These are phyloP conservation scores for Centella asiatica DNA, from an alignment of 129 eudicot species.

Conservation along the genomic window DNA sequence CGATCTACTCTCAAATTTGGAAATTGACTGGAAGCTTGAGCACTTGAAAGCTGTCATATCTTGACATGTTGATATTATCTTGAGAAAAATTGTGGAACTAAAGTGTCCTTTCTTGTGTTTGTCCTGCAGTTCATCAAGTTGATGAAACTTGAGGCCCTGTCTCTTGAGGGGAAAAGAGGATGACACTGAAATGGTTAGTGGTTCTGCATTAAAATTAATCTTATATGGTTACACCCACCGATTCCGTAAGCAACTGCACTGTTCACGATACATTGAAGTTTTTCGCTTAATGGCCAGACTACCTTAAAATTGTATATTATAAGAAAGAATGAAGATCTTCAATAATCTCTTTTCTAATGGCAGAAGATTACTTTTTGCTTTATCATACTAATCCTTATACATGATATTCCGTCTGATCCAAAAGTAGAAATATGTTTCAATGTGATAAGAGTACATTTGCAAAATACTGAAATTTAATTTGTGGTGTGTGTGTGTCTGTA, in stretches of 20 bases:
- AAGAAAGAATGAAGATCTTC: no score
- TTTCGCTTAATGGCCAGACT: no score
- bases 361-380: no score
- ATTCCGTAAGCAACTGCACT: no score
- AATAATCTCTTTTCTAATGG: no score
- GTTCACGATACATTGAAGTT: not conserved
- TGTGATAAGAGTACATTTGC: no score
- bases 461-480: no score
- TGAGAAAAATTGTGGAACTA: not conserved
- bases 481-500: no score
- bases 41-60: not conserved
- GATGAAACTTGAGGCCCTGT: conserved; percentile 58
- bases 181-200: conserved; percentile 32
- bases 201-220: conserved; percentile 2
- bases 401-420: no score
- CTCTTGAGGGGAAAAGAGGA: conserved; percentile 32
- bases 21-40: not conserved
- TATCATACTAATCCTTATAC: no score
- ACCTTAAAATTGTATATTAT: no score
- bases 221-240: not conserved
- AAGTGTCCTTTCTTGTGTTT: conserved; percentile 1
- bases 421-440: no score
- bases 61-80: not conserved
- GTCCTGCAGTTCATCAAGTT: conserved; percentile 61
- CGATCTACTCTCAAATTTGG: not conserved